A percentile compares a stretch with the other conserved stretches of the same genome.
These are phyloP conservation scores for Colletotrichum lentis DNA, from an alignment of 2,329 filamentous ascomycete genomes.

Conservation along the genomic window DNA sequence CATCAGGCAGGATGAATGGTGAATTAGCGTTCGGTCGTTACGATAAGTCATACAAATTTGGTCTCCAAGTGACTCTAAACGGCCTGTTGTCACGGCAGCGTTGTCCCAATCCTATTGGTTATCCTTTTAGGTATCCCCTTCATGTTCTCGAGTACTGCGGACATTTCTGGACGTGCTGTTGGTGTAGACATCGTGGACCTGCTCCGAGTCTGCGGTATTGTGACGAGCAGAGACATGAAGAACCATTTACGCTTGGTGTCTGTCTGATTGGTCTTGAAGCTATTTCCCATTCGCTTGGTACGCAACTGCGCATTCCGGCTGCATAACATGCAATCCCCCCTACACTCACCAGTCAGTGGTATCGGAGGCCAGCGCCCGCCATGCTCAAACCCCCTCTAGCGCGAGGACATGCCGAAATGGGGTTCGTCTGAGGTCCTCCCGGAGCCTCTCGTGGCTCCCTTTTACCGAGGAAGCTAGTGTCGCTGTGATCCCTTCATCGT, in stretches of 20 bases:
- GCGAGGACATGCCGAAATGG: conserved; percentile 34
- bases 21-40: neutral
- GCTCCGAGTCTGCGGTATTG: conserved; percentile 1
- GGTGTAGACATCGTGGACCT: neutral
- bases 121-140: neutral
- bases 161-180: neutral
- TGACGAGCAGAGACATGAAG: conserved; percentile 8
- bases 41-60: neutral
- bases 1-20: neutral
- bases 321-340: conserved; percentile 18
- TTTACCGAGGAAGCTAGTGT: conserved; percentile 20
- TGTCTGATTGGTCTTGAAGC: conserved; percentile 1
- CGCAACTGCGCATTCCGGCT: conserved; percentile 13
- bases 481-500: neutral
- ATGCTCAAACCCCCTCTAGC: conserved; percentile 13
- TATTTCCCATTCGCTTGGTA: conserved; percentile 1
- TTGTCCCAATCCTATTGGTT: conserved; percentile 9
- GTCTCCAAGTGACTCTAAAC: neutral
- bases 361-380: neutral
- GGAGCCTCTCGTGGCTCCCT: conserved; percentile 31
- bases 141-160: neutral
- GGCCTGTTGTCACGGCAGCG: conserved; percentile 6
- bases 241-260: conserved; percentile 15
- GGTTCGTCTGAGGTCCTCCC: conserved; percentile 29
- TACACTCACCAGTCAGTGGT: neutral